A percentile compares a stretch with the other conserved stretches of the same genome.
Evolutionary conservation across 1,139 yeast genomes (phyloP).

Genomic region (Wickerhamiella infanticola): DNA sequence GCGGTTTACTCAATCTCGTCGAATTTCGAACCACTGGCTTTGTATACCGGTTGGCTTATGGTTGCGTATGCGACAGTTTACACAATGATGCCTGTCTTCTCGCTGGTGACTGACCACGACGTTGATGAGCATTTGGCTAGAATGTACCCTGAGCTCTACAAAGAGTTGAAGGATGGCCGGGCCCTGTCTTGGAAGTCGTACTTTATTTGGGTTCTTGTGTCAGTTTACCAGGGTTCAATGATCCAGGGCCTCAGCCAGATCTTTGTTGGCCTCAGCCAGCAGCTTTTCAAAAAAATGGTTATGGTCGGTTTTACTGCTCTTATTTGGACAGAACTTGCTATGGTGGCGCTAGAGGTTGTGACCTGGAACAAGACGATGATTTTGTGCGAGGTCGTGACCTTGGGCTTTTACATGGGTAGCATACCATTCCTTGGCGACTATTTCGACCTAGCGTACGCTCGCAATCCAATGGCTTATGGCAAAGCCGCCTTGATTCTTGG

Average conservation of each 20-base stretch:
- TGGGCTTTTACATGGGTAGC: slow-evolving; percentile 50
- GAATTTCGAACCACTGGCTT: slow-evolving; percentile 79
- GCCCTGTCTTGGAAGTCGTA: slow-evolving; percentile 78
- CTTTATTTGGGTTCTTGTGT: slow-evolving; percentile 78
- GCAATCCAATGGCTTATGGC: slow-evolving; percentile 49
- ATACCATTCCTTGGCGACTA: slow-evolving; percentile 76
- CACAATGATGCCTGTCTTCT: slow-evolving; percentile 97
- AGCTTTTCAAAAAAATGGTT: slow-evolving; percentile 58
- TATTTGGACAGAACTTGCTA: slow-evolving; percentile 68
- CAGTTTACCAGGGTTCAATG: slow-evolving; percentile 68
- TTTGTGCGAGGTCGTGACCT: slow-evolving; percentile 54
- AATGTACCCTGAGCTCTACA: slow-evolving; percentile 86
- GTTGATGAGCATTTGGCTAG: slow-evolving; percentile 81
- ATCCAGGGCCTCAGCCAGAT: slow-evolving; percentile 71
- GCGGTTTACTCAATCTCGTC: slow-evolving; percentile 83
- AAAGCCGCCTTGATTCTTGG: slow-evolving; percentile 48
- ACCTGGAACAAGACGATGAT: slow-evolving; percentile 80
- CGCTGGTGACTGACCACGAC: slow-evolving; percentile 80
- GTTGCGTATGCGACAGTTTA: slow-evolving; percentile 95
- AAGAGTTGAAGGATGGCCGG: slow-evolving; percentile 77
- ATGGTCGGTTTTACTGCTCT: slow-evolving; percentile 70
- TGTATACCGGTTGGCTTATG: slow-evolving; percentile 94
- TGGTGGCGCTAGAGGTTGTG: slow-evolving; percentile 87
- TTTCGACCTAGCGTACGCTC: slow-evolving; percentile 54
- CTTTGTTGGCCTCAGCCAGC: slow-evolving; percentile 44